Evolutionary conservation across 345 rosid genomes (phyloP), one percentile per base, ranked within the genome.

Genomic region (Firmiana major): DNA sequence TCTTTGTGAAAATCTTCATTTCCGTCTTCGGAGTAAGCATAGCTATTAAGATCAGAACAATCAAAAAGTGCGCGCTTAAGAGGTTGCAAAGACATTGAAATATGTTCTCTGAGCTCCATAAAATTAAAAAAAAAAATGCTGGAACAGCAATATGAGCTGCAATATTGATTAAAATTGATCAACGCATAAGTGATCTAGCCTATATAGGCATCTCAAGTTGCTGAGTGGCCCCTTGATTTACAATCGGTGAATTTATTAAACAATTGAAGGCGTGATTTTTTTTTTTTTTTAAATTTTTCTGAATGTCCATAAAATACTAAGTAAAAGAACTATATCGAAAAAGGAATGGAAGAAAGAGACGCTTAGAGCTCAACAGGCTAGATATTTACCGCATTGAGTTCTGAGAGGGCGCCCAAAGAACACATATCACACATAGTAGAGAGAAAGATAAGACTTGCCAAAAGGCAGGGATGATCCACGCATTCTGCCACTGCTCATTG

Each of bases 371-470:
- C 15, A 22, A n/a, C 16, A 36, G 24, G 71, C 54, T 60, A 36
- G 78, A 70, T 81, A 36, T n/a, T 79, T 91, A 96, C 98, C 99
- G 87, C 79, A 77, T 91, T 15, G 97, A 91, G 82, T 87, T 93
- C 78, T 86, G 90, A 15, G 98, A 96, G 69, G 99, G 99, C 46
- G 99, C 95, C 99, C 97, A 93, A 22, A 96, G 97, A 85, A 81
- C 89, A 73, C 95, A 92, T 36, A 96, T 94, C 77, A 96, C 85
- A 31, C 88, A 84, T n/a, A 94, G 89, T 26, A 96, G 89, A 28
- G 97, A 92, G 78, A 92, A 91, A 8, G 97, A 93, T 72, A 94
- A 88, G 36, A 96, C 83, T 78, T 94, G 99, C 99, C 99, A 93
- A 78, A 92, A 91, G 63, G 97, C 97, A 1, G 97, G 94, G 83